Conservation (phyloP, 306 rosid species). For the Ceratonia siliqua region DNA sequence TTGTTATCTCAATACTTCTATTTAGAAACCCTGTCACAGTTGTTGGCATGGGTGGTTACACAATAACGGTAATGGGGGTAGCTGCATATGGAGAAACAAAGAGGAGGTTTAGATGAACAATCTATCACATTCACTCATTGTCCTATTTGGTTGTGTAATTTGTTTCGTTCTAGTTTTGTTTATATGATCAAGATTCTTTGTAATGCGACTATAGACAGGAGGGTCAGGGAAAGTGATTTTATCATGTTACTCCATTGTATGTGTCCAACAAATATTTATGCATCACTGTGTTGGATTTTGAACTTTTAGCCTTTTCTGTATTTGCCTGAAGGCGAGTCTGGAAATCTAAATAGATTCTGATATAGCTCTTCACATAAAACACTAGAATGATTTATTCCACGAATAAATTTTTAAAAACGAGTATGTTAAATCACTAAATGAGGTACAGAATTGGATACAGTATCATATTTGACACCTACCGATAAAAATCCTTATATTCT, state of each 20-base stretch:
- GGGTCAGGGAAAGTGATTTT: conserved; percentile 22
- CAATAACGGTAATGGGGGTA: conserved; percentile 79
- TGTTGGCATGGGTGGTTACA: conserved; percentile 84
- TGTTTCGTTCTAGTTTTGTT: conserved; percentile 21
- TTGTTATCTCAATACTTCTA: conserved; percentile 90
- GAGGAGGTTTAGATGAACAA: conserved; percentile 73
- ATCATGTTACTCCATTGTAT: conserved; percentile 30
- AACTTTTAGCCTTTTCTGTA: too few species aligned
- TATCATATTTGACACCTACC: background rate
- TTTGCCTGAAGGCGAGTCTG: too few species aligned
- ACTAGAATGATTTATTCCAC: too few species aligned
- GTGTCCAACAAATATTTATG: conserved; percentile 30
- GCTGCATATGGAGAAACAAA: conserved; percentile 92
- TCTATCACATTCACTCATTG: conserved; percentile 16
- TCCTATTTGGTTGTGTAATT: conserved; percentile 30
- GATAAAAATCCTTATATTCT: background rate
- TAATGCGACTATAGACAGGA: conserved; percentile 33
- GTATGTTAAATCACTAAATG: background rate
- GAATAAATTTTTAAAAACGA: too few species aligned
- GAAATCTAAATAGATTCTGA: too few species aligned
- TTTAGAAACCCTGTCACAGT: conserved; percentile 91
- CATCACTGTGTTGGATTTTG: background rate
- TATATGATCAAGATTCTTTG: conserved; percentile 41
- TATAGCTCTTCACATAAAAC: background rate
- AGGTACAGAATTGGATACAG: background rate